phyloP scores from a whole-genome alignment of 2,329 filamentous ascomycete species.

The Periconia macrospinosa region DNA sequence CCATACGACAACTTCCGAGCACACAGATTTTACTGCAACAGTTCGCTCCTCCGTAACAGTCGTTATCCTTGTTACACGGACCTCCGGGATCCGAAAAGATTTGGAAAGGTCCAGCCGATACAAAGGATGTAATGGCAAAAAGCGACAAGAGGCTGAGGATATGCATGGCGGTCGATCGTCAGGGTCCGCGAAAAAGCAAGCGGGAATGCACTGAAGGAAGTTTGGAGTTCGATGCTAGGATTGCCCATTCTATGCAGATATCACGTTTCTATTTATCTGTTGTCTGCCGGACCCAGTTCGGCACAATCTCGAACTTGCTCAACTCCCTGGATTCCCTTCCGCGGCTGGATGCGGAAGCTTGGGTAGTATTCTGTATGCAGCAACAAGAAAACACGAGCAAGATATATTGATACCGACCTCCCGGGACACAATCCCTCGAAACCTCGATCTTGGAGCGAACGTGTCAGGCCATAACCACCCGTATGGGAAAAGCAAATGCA shows the following conservation, averaged over 20 bases:
- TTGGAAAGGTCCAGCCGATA: not conserved
- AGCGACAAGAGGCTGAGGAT: not conserved
- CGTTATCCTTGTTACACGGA: not conserved
- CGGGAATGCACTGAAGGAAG: not conserved
- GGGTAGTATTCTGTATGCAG: not conserved
- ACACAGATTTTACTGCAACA: not conserved
- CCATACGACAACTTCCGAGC: constrained; percentile 7
- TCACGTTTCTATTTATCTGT: not conserved
- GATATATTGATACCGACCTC: not conserved
- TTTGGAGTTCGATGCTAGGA: not conserved
- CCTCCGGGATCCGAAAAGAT: constrained; percentile 1
- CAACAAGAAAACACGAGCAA: not conserved
- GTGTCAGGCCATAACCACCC: not conserved
- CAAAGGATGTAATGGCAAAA: not conserved
- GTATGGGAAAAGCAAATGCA: not conserved
- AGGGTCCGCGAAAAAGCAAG: not conserved
- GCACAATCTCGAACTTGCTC: not conserved
- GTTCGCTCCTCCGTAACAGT: constrained; percentile 1
- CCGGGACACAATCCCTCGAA: not conserved
- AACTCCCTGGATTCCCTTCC: not conserved
- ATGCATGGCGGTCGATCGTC: not conserved
- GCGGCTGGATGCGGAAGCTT: not conserved
- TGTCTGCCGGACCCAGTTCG: no score
- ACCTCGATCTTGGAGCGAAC: not conserved
- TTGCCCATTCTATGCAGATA: not conserved